phyloP scores from a whole-genome alignment of 345 rosid species.

The Abelmoschus esculentus region DNA sequence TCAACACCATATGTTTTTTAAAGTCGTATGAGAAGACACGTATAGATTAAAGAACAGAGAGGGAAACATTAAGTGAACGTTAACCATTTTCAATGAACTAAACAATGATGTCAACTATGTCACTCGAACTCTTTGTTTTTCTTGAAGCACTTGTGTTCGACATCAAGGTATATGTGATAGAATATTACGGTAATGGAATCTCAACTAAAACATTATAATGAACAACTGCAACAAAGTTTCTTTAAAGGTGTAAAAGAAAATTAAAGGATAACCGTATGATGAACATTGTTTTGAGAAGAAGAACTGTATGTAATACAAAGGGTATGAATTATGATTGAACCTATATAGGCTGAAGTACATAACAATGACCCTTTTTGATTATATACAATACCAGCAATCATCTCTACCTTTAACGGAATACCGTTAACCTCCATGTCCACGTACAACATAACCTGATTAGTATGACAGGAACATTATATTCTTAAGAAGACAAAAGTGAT shows the following conservation, averaged over 20 bases:
- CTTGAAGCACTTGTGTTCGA: neutral
- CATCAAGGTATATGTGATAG: neutral
- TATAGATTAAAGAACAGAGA: neutral
- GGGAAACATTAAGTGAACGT: neutral
- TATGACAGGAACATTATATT: too few species aligned
- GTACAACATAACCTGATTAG: too few species aligned
- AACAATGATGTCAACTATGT: neutral
- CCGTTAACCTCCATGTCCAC: too few species aligned
- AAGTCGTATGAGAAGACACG: neutral
- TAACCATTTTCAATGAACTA: neutral
- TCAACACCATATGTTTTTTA: neutral
- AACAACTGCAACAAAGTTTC: neutral
- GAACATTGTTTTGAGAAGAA: neutral
- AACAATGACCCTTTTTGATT: slow-evolving; percentile 1
- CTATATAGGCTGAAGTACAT: neutral
- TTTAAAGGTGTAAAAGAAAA: neutral
- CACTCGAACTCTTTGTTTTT: too few species aligned
- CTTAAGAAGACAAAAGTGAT: too few species aligned
- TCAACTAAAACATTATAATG: neutral
- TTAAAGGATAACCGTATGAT: neutral
- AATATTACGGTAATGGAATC: neutral
- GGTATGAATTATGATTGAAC: neutral
- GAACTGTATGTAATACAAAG: neutral
- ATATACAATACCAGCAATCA: too few species aligned
- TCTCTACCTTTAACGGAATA: too few species aligned